These are phyloP conservation scores for Dioszegia hungarica DNA, from an alignment of 768 basidiomycete genomes.

Conservation along the genomic window DNA sequence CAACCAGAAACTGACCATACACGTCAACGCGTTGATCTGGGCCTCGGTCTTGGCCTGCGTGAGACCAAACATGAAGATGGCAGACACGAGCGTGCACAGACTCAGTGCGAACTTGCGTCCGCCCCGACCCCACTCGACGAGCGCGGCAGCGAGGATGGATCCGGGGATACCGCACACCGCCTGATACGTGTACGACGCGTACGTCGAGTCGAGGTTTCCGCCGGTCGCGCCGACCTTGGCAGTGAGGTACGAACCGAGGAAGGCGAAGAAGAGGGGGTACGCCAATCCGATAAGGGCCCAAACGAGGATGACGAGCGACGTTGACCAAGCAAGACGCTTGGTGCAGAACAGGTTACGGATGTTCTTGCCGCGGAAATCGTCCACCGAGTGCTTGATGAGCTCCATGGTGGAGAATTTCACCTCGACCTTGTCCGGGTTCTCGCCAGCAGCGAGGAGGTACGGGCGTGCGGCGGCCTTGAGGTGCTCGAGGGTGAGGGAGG, in stretches of 20 bases:
- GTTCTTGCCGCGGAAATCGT: constrained; percentile 47
- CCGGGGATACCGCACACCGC: constrained; percentile 66
- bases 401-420: constrained; percentile 14
- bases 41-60: constrained; percentile 66
- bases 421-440: constrained; percentile 5
- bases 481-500: constrained; percentile 56
- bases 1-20: constrained; percentile 61
- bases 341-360: constrained; percentile 63
- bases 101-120: constrained; percentile 62
- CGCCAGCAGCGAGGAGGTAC: constrained; percentile 7
- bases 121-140: constrained; percentile 59
- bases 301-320: constrained; percentile 56
- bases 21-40: constrained; percentile 71
- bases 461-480: constrained; percentile 43
- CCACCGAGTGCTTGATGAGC: constrained; percentile 8
- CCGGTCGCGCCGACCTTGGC: constrained; percentile 62
- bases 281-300: constrained; percentile 71
- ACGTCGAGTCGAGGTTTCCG: constrained; percentile 64
- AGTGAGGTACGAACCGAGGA: constrained; percentile 49
- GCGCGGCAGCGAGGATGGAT: constrained; percentile 64
- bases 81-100: constrained; percentile 66
- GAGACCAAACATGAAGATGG: constrained; percentile 66
- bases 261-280: constrained; percentile 48
- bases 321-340: constrained; percentile 62
- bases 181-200: constrained; percentile 63